Percentiles rank a stretch among this genome's conserved stretches.
Evolutionary conservation across 140 eudicot species (phyloP).

Genomic region (Stevia rebaudiana): DNA sequence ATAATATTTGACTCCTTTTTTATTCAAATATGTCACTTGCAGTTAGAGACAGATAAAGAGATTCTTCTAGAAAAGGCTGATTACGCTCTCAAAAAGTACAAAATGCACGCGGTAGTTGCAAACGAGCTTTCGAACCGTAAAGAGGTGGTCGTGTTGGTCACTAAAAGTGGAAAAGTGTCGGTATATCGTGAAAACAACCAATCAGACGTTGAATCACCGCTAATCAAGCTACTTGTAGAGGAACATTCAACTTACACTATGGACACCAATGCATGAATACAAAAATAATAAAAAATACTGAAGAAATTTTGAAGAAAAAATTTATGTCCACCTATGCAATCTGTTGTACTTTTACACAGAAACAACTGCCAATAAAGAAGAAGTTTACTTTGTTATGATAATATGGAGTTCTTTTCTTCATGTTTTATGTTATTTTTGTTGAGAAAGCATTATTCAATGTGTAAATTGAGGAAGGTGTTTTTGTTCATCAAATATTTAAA

Average conservation of each 20-base stretch:
- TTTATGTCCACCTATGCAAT: neutral
- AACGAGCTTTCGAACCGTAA: constrained; percentile 76
- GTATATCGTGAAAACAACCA: constrained; percentile 53
- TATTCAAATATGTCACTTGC: constrained; percentile 13
- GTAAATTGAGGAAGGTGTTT: no score
- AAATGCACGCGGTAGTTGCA: constrained; percentile 81
- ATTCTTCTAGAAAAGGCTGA: constrained; percentile 78
- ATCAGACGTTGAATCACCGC: constrained; percentile 57
- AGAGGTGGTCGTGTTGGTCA: constrained; percentile 64
- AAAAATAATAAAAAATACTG: neutral
- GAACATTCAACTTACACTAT: constrained; percentile 49
- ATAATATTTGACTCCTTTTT: neutral
- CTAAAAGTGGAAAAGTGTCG: constrained; percentile 34
- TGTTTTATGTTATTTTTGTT: no score
- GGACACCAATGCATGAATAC: constrained; percentile 19
- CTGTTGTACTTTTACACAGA: constrained; percentile 2
- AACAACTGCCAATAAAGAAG: neutral
- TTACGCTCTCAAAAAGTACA: constrained; percentile 61
- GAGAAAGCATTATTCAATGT: no score
- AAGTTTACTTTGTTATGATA: neutral
- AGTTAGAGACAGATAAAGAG: constrained; percentile 76
- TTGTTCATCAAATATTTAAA: no score
- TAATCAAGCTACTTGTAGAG: constrained; percentile 52
- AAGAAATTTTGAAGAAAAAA: constrained; percentile 24
- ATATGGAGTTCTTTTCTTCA: neutral